Base-by-base conservation (phyloP, 495 filamentous ascomycete species). In the Pyronema omphalodes region DNA sequence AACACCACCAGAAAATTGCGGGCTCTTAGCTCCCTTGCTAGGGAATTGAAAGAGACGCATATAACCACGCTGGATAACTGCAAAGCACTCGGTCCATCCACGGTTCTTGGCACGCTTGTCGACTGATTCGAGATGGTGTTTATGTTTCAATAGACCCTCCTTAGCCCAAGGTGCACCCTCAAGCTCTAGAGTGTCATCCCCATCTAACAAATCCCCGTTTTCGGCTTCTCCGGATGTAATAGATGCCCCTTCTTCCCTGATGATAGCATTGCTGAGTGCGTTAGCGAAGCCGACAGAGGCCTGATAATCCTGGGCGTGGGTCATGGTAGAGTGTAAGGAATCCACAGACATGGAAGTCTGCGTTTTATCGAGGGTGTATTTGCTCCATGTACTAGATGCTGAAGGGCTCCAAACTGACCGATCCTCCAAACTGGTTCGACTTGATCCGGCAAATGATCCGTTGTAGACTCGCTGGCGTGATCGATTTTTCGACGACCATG, bases 201-300 rank as follows among this genome's bases (percentile, higher is more conserved):
- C 63, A 57, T 95, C 91, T 0, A 96, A 76, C 14, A 93, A 73
- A 41, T 82, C 80, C 35, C 75, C 73, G n/a, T 68, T 74, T 23
- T 76, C 71, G 58, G 69, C 60, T 63, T 73, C 67, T 57, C 78
- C 69, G 58, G 70, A 65, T 61, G 72, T 71, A 0, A 74, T 76
- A 43, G 75, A 69, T 6, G 79, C 73, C 43, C 76, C 74, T 60
- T 96, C 91, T 63, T 95, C 93, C 17, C 93, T 81, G 56, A 94
- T 94, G 60, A 96, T 98, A 14, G 91, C 91, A 63, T 93, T 93
- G 58, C 85, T 93, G 2, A 99, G 75, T 12, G 91, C 91, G 68
- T 94, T 96, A 39, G 93, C 91, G 64, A 99, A 99, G 0, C 91
- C 91, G 61, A 99, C 94, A 0, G 88, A 93, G 63, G 93, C 88